Base-by-base conservation (phyloP, 768 basidiomycete genomes). In the Macrolepiota albuminosa region DNA sequence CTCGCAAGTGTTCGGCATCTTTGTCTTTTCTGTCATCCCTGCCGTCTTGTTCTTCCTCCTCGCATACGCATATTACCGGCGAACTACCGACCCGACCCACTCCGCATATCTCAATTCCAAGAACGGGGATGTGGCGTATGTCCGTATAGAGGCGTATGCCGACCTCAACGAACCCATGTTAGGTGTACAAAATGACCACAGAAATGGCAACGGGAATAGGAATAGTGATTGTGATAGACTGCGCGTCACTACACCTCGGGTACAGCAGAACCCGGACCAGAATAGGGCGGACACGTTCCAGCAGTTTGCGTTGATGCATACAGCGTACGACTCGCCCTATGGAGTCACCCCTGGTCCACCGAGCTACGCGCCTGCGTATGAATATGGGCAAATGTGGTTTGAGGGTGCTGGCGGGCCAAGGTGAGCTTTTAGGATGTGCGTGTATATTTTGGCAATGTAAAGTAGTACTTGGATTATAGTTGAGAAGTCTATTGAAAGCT, bases 11-110 rank as follows among this genome's bases (percentile, higher is more conserved):
- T 64, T 74, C 57, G 70, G 72, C 52, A 63, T 75, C 26, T 72
- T 77, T 60, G 48, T 76, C 24, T 79, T 77, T 69, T 71, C 70
- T 46, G 62, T 78, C 63, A 63, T 77, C 21, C 77, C 77, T 2
- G 68, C 75, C 16, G 63, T 72, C 33, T 55, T 71, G 48, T 72
- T 69, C 65, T 75, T 73, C 66, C 43, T 74, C 61, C 56, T 78
- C 59, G 75, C 73, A 14, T 73, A 75, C 63, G 72, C 68, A 37
- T 77, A 78, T 68, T 75, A 76, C 63, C 70, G 72, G 29, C 78
- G 78, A 61, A 72, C 72, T 24, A 73, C 65, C 29, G 72, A 77
- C 64, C 72, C 73, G 2, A 60, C 64, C 3, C 78, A 78, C 67
- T 57, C 70, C n/a, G 78, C 74, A 37, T 68, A 69, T 57, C 66